These are phyloP conservation scores for Euphrasia confusa DNA, from an alignment of 257 asterid species.

Conservation along the genomic window DNA sequence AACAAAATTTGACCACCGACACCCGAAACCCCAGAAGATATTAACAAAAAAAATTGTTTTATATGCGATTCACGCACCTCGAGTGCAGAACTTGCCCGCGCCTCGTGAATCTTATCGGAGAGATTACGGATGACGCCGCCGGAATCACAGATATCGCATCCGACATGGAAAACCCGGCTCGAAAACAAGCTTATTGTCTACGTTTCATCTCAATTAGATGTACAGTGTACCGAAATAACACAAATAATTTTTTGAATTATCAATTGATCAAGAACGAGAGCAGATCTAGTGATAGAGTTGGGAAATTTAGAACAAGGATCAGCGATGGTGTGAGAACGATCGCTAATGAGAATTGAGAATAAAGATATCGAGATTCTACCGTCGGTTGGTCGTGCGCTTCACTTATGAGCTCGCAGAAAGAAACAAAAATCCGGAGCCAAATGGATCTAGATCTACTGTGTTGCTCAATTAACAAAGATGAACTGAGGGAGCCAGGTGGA, in stretches of 20 bases:
- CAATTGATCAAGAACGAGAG: conserved; percentile 28
- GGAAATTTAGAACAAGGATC: conserved; percentile 22
- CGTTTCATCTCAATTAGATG: conserved; percentile 30
- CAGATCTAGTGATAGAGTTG: conserved; percentile 35
- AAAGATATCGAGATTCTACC: too few species aligned
- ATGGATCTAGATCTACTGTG: too few species aligned
- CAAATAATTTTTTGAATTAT: conserved; percentile 13
- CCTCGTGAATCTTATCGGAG: conserved; percentile 93
- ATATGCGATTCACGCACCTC: conserved; percentile 49
- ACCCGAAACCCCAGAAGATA: too few species aligned
- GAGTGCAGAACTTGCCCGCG: conserved; percentile 94
- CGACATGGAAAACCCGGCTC: conserved; percentile 61
- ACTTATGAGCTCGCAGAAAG: too few species aligned
- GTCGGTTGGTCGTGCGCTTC: too few species aligned
- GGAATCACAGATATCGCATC: conserved; percentile 69
- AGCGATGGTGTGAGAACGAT: conserved; percentile 22
- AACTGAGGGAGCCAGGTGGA: too few species aligned
- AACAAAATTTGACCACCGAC: too few species aligned
- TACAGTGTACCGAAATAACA: background rate
- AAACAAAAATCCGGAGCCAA: too few species aligned
- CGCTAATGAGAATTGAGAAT: too few species aligned
- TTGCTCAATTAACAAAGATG: too few species aligned
- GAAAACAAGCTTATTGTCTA: conserved; percentile 19
- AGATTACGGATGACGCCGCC: conserved; percentile 83
- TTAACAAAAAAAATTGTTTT: background rate